A percentile compares a stretch with the other conserved stretches of the same genome.
Evolutionary conservation across 208 protist genomes (phyloP).

Genomic region (Vickermania spadyakhi): DNA sequence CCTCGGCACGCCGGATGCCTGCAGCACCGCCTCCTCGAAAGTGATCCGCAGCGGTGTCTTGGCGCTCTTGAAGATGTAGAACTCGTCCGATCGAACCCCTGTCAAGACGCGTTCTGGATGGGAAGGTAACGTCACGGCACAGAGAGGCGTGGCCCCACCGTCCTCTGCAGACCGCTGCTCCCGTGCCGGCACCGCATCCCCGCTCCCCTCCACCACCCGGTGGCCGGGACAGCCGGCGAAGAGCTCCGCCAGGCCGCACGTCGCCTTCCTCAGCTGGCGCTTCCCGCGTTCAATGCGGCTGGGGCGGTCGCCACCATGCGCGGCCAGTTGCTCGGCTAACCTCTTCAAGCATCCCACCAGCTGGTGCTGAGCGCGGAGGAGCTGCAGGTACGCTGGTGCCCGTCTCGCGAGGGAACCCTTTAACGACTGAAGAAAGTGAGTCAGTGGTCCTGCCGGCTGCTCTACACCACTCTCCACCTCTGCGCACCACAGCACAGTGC

Average conservation of each 20-base stretch:
- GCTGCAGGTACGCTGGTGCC: neutral
- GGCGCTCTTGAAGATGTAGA: constrained; percentile 82
- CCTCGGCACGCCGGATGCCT: neutral
- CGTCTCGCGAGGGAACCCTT: neutral
- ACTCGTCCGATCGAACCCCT: constrained; percentile 23
- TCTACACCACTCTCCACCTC: constrained; percentile 41
- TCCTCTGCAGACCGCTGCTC: too few relatives aligned
- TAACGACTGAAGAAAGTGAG: neutral
- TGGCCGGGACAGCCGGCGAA: constrained; percentile 10
- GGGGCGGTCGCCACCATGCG: constrained; percentile 2
- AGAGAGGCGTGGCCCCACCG: too few relatives aligned
- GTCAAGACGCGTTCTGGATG: constrained; percentile 40
- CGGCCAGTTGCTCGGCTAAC: constrained; percentile 12
- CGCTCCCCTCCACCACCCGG: too few relatives aligned
- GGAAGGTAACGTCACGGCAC: constrained; percentile 47
- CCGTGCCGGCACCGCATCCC: too few relatives aligned
- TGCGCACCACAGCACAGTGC: constrained; percentile 51
- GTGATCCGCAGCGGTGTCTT: constrained; percentile 60
- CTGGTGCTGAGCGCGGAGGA: neutral
- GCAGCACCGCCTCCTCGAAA: constrained; percentile 12
- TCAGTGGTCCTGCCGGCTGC: neutral
- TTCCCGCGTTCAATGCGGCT: constrained; percentile 3
- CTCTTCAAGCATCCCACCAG: constrained; percentile 1
- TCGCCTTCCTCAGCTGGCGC: constrained; percentile 31
- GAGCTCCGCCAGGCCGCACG: constrained; percentile 43